A percentile compares a stretch with the other conserved stretches of the same genome.
Evolutionary conservation across 768 basidiomycete species (phyloP).

Genomic region (Termitomyces sp.): DNA sequence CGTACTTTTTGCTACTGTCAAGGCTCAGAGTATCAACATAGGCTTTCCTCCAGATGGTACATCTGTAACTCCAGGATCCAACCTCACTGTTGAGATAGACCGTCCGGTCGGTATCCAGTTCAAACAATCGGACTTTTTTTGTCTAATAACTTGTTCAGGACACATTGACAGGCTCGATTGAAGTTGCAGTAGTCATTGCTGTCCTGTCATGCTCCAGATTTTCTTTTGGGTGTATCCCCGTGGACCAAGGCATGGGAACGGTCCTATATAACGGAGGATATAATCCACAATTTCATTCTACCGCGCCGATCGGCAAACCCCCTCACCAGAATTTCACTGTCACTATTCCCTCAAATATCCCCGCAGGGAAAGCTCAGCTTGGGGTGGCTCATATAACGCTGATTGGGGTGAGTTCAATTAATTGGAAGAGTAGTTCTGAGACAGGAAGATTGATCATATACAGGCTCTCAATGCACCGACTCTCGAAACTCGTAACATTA

Average conservation of each 20-base stretch:
- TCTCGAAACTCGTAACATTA: slow-evolving; percentile 30
- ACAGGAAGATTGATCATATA: background rate
- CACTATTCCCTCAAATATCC: slow-evolving; percentile 28
- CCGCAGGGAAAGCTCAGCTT: slow-evolving; percentile 32
- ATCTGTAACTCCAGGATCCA: slow-evolving; percentile 32
- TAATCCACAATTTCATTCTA: slow-evolving; percentile 30
- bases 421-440: background rate
- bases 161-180: slow-evolving; percentile 33
- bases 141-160: slow-evolving; percentile 23
- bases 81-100: slow-evolving; percentile 43
- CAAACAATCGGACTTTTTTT: background rate
- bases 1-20: slow-evolving; percentile 28
- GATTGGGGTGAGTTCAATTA: slow-evolving; percentile 33
- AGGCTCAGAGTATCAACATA: slow-evolving; percentile 41
- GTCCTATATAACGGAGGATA: slow-evolving; percentile 48
- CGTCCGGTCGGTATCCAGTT: slow-evolving; percentile 36
- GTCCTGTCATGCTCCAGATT: slow-evolving; percentile 30
- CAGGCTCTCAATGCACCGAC: slow-evolving; percentile 29
- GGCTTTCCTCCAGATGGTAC: slow-evolving; percentile 35
- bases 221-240: slow-evolving; percentile 19
- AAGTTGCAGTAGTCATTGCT: slow-evolving; percentile 46
- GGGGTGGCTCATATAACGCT: slow-evolving; percentile 35
- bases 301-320: slow-evolving; percentile 12
- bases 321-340: slow-evolving; percentile 47
- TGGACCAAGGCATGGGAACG: slow-evolving; percentile 31